A percentile compares a stretch with the other conserved stretches of the same genome.
These are phyloP conservation scores for Chlamydomonas asymmetrica DNA, from an alignment of 139 green algal genomes.

Conservation along the genomic window DNA sequence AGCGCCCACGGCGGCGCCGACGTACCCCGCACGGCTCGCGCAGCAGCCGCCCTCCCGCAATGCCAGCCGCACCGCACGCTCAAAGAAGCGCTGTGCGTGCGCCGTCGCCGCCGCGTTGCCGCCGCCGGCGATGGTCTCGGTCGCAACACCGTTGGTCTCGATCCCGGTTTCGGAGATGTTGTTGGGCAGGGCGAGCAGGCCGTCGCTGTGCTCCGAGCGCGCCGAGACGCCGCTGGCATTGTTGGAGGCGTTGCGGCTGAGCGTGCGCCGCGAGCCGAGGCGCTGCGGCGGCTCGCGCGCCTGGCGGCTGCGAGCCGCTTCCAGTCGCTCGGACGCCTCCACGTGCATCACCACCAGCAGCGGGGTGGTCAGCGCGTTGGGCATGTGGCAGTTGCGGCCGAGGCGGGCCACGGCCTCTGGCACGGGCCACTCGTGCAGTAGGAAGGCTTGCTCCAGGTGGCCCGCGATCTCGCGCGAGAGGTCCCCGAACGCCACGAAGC, in stretches of 20 bases:
- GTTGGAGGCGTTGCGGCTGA: not conserved
- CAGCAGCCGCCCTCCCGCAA: slow-evolving; percentile 57
- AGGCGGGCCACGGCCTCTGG: slow-evolving; percentile 26
- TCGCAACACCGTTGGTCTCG: no score
- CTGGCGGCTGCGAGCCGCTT: not conserved
- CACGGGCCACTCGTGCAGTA: slow-evolving; percentile 23
- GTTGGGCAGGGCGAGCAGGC: no score
- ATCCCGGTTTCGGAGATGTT: no score
- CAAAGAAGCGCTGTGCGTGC: not conserved
- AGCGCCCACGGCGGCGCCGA: slow-evolving; percentile 44
- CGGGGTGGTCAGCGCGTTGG: slow-evolving; percentile 55
- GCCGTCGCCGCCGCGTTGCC: no score
- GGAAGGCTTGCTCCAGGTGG: slow-evolving; percentile 14
- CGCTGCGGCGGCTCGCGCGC: no score
- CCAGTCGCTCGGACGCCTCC: no score
- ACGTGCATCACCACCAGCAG: slow-evolving; percentile 45
- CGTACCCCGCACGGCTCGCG: slow-evolving; percentile 48
- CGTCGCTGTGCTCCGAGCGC: not conserved
- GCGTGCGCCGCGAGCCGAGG: not conserved
- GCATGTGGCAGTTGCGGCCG: slow-evolving; percentile 71
- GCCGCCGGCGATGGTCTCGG: not conserved
- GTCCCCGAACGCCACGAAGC: not conserved
- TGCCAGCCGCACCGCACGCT: slow-evolving; percentile 32
- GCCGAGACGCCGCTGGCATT: not conserved
- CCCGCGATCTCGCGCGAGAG: slow-evolving; percentile 25